Conservation (phyloP, 768 basidiomycete genomes). For the Holtermanniella nyarrowii region DNA sequence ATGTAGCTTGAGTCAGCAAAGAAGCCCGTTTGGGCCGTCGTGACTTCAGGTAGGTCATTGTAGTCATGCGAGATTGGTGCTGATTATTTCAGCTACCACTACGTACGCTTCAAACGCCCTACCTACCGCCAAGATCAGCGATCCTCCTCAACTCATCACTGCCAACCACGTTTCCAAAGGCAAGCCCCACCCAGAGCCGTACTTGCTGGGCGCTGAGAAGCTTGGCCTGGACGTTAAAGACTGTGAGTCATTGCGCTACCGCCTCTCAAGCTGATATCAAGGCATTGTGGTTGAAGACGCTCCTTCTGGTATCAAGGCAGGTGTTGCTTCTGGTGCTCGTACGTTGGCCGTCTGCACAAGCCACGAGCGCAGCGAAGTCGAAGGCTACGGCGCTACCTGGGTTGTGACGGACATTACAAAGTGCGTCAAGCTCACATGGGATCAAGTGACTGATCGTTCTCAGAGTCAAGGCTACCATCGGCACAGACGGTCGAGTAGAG, state of each 20-base stretch:
- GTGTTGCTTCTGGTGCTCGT: constrained; percentile 61
- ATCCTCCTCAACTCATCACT: constrained; percentile 58
- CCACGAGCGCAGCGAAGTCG: constrained; percentile 52
- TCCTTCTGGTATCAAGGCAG: constrained; percentile 66
- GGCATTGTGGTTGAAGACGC: constrained; percentile 86
- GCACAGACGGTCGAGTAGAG: constrained; percentile 10
- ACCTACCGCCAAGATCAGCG: constrained; percentile 52
- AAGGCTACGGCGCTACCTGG: constrained; percentile 52
- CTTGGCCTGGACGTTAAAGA: constrained; percentile 51
- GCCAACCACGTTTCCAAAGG: constrained; percentile 63
- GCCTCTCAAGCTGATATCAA: neutral
- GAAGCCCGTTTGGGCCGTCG: constrained; percentile 58
- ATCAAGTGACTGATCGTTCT: neutral
- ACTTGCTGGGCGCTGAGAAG: constrained; percentile 61
- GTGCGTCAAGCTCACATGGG: constrained; percentile 42
- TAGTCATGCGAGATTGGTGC: neutral
- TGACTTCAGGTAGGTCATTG: constrained; percentile 57
- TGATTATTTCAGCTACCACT: constrained; percentile 56
- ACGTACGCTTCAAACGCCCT: constrained; percentile 62
- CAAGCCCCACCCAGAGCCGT: constrained; percentile 84
- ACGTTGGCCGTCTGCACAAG: constrained; percentile 80
- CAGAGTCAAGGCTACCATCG: constrained; percentile 16
- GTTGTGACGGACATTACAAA: constrained; percentile 59
- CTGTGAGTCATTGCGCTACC: constrained; percentile 44
- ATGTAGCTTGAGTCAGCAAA: constrained; percentile 11